Evolutionary conservation across 2,329 filamentous ascomycete species (phyloP).

Genomic region (Arthrobotrys sinensis): DNA sequence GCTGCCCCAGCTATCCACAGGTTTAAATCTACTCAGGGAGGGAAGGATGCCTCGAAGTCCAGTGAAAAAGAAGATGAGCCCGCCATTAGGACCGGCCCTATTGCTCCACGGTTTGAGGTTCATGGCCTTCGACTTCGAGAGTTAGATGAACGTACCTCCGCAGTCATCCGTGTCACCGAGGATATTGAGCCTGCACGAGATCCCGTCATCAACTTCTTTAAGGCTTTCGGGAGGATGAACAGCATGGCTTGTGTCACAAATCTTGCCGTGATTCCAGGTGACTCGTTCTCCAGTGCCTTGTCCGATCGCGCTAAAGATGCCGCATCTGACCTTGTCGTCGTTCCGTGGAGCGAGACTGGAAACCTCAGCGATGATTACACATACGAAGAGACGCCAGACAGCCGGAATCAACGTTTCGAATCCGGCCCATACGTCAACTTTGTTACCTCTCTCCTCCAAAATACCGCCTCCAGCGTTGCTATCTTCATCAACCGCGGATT

Average conservation of each 20-base stretch:
- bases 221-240: constrained; percentile 86
- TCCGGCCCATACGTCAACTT: constrained; percentile 77
- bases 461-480: constrained; percentile 78
- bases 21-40: constrained; percentile 57
- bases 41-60: constrained; percentile 30
- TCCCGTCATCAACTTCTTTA: constrained; percentile 91
- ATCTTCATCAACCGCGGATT: constrained; percentile 84
- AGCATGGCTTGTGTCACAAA: constrained; percentile 86
- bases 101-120: constrained; percentile 73
- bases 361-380: constrained; percentile 76
- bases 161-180: constrained; percentile 95
- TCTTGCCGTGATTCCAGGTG: constrained; percentile 82
- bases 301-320: constrained; percentile 79
- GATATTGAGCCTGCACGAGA: constrained; percentile 82
- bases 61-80: constrained; percentile 42
- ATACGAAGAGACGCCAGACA: constrained; percentile 70
- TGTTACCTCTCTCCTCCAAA: constrained; percentile 77
- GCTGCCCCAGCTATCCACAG: constrained; percentile 65
- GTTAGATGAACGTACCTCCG: constrained; percentile 91
- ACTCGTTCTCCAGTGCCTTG: constrained; percentile 84
- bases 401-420: constrained; percentile 72
- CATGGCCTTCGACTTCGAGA: constrained; percentile 88
- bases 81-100: constrained; percentile 60
- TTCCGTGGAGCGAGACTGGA: constrained; percentile 91
- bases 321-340: constrained; percentile 80